Conservation (phyloP, 371 early-diverging fungal genomes). For the Mortierella polycephala region DNA sequence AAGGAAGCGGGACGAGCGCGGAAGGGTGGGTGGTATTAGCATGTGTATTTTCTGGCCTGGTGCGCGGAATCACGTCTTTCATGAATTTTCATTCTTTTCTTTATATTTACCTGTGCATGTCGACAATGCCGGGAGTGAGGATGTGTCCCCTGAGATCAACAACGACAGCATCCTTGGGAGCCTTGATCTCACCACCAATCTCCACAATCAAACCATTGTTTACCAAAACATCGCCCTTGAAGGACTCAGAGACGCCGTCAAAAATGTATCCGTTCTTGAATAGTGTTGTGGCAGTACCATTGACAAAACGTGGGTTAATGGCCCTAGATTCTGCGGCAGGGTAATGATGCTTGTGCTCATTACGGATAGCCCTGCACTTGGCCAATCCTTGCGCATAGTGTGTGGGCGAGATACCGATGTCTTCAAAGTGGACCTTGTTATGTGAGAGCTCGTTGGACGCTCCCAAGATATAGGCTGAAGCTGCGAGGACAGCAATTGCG, state of each 20-base stretch:
- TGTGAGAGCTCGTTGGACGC: slow-evolving; percentile 45
- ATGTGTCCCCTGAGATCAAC: slow-evolving; percentile 76
- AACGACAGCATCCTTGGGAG: slow-evolving; percentile 51
- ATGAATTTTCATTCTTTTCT: background rate
- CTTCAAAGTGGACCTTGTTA: slow-evolving; percentile 40
- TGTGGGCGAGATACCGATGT: slow-evolving; percentile 57
- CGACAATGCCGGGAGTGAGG: slow-evolving; percentile 85
- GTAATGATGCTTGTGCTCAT: slow-evolving; percentile 45
- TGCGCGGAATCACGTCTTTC: background rate
- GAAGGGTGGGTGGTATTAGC: background rate
- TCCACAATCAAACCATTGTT: slow-evolving; percentile 66
- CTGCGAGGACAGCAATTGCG: slow-evolving; percentile 33
- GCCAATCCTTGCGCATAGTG: slow-evolving; percentile 59
- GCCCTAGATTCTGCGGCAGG: slow-evolving; percentile 47
- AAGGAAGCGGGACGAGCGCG: background rate
- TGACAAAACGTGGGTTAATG: slow-evolving; percentile 54
- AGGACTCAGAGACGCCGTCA: slow-evolving; percentile 63
- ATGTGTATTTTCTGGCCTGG: too few relatives aligned
- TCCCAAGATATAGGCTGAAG: slow-evolving; percentile 37
- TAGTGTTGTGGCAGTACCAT: slow-evolving; percentile 54
- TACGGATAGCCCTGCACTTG: slow-evolving; percentile 56
- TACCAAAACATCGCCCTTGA: slow-evolving; percentile 64
- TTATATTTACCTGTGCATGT: slow-evolving; percentile 76
- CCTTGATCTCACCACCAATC: slow-evolving; percentile 54
- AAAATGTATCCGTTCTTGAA: slow-evolving; percentile 68